Conservation (phyloP, 2,329 filamentous ascomycete genomes). For the Neofusicoccum kwambonambiense region DNA sequence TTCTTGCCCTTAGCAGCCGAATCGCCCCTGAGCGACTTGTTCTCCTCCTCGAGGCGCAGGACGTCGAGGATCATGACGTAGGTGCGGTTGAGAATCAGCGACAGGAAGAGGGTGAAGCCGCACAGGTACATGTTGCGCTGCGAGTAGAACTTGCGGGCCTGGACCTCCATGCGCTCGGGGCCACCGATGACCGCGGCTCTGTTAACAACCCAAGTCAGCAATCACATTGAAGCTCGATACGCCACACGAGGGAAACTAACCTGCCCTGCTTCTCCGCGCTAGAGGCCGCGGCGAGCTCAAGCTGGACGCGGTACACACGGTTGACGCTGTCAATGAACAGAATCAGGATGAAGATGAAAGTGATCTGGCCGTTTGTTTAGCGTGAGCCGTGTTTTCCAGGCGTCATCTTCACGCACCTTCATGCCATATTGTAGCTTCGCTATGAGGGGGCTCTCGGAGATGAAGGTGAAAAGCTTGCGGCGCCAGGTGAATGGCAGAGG, state of each 20-base stretch:
- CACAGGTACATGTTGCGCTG: conserved; percentile 99
- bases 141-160: conserved; percentile 99
- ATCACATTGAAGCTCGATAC: conserved; percentile 20
- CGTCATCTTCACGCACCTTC: conserved; percentile 57
- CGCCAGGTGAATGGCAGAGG: conserved; percentile 85
- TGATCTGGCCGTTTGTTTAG: conserved; percentile 59
- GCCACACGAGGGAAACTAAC: conserved; percentile 42
- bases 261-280: conserved; percentile 57
- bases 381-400: background rate
- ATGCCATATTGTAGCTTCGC: conserved; percentile 96
- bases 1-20: conserved; percentile 53
- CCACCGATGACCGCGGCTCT: conserved; percentile 72
- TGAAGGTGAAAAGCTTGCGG: conserved; percentile 90
- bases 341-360: conserved; percentile 98
- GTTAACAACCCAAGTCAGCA: conserved; percentile 10
- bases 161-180: conserved; percentile 94
- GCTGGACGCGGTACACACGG: conserved; percentile 93
- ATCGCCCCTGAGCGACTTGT: conserved; percentile 77
- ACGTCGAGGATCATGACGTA: conserved; percentile 96
- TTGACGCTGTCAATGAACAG: conserved; percentile 96
- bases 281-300: conserved; percentile 73
- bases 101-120: conserved; percentile 98
- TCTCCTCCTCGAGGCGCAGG: conserved; percentile 86
- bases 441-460: conserved; percentile 80
- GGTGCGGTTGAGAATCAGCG: conserved; percentile 96